Evolutionary conservation across 495 filamentous ascomycete genomes (phyloP), one percentile per base, ranked within the genome.

Genomic region (Hyphodiscus hymeniophilus): DNA sequence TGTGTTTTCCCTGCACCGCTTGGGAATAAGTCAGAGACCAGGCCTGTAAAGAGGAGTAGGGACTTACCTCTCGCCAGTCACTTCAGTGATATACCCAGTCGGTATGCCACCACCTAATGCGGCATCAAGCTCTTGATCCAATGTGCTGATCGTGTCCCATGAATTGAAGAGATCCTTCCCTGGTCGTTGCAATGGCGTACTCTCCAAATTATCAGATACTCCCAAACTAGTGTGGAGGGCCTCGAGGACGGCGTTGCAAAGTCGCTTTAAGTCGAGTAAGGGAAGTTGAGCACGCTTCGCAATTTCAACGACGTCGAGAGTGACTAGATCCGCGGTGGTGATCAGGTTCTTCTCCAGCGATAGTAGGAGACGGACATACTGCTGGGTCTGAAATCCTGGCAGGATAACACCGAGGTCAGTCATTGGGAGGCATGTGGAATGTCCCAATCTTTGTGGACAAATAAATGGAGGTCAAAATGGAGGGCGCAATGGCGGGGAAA

Each of bases 1-100:
- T 98, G 94, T 13, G 94, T 96, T 72, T 98, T 98, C 59, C 92
- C 92, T 55, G 85, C 84, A 58, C 89, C 92, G 65, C 88, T 83
- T 18, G 41, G 11, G 48, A 41, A 4, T 31, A 2, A 6, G 7
- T 7, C 42, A 34, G 11, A 3, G 16, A 11, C 38, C 11, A 42
- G 8, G 16, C 13, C 35, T 1, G 34, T 38, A 20, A 28, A 26
- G 35, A 21, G 16, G 7, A 31, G 20, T 8, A 21, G 16, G 20
- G 8, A 51, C 48, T 20, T 62, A 84, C 82, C 82, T 95, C 68
- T 96, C 92, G 31, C 94, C 94, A 2, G 87, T 89, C 45, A 98
- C 72, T 58, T 98, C 92, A 16, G 88, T 91, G 53, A 98, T 69
- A 62, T 87, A 84, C 34, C 86, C 84, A 2, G 80, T 73, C 1